A percentile compares a stretch with the other conserved stretches of the same genome.
These are phyloP conservation scores for Coelastrella sp. DNA, from an alignment of 139 green algal species.

Conservation along the genomic window DNA sequence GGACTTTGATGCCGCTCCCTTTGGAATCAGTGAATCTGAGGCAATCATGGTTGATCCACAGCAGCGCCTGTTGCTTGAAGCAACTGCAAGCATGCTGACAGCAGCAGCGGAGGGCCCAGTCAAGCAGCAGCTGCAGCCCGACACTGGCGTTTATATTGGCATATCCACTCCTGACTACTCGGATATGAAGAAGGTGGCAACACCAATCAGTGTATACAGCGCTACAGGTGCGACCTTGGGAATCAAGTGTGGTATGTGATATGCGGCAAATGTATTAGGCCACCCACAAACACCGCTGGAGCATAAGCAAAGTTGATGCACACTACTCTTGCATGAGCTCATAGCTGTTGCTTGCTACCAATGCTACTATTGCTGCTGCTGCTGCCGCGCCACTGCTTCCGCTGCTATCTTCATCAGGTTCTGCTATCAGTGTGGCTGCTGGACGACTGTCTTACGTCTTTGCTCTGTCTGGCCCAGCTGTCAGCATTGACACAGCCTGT, in stretches of 20 bases:
- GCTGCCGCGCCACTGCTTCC: neutral
- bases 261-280: neutral
- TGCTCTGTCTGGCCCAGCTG: constrained; percentile 75
- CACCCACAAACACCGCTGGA: neutral
- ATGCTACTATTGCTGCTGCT: neutral
- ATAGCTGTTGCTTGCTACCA: no score
- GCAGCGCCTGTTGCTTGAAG: constrained; percentile 88
- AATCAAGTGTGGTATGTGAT: neutral
- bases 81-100: constrained; percentile 47
- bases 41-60: constrained; percentile 88
- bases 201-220: constrained; percentile 66
- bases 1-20: constrained; percentile 77
- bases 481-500: constrained; percentile 85
- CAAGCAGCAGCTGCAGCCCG: neutral
- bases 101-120: constrained; percentile 56
- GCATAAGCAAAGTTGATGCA: no score
- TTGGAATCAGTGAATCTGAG: constrained; percentile 78
- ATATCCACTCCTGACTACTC: constrained; percentile 71
- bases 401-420: constrained; percentile 48
- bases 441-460: constrained; percentile 88
- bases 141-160: constrained; percentile 46
- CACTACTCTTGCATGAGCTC: no score
- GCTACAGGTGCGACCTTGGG: constrained; percentile 60
- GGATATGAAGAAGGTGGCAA: constrained; percentile 59
- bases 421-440: constrained; percentile 73